A percentile compares a stretch with the other conserved stretches of the same genome.
Evolutionary conservation across 2,329 filamentous ascomycete species (phyloP).

Genomic region (Aspergillus ochraceoroseus): DNA sequence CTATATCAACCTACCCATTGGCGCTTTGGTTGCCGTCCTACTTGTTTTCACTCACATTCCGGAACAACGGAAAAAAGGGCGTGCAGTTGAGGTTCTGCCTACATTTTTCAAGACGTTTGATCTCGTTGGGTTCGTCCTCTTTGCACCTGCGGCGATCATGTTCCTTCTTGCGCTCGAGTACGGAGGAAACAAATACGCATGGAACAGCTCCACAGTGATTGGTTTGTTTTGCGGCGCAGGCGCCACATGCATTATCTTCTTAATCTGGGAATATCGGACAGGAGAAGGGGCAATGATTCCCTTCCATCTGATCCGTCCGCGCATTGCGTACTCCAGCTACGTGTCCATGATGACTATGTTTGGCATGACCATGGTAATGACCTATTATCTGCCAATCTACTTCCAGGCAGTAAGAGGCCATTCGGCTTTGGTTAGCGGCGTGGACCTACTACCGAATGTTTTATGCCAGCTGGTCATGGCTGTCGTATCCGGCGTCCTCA

Average conservation of each 20-base stretch:
- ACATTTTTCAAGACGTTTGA: slow-evolving; percentile 41
- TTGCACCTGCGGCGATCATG: slow-evolving; percentile 51
- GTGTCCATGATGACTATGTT: neutral
- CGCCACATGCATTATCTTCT: slow-evolving; percentile 1
- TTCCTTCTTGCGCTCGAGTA: slow-evolving; percentile 55
- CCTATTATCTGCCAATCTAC: slow-evolving; percentile 17
- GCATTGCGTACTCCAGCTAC: neutral
- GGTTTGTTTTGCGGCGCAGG: slow-evolving; percentile 35
- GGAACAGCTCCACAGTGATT: slow-evolving; percentile 41
- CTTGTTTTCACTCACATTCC: slow-evolving; percentile 21
- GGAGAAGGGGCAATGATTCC: slow-evolving; percentile 7
- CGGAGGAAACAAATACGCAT: slow-evolving; percentile 51
- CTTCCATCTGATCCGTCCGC: neutral
- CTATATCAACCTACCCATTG: slow-evolving; percentile 52
- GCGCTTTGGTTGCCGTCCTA: slow-evolving; percentile 16
- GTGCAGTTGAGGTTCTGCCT: slow-evolving; percentile 4
- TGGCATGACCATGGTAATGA: slow-evolving; percentile 6
- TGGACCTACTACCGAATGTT: slow-evolving; percentile 26
- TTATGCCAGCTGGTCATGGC: slow-evolving; percentile 34
- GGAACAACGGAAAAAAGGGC: neutral
- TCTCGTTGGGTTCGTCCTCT: slow-evolving; percentile 45
- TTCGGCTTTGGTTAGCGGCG: slow-evolving; percentile 25
- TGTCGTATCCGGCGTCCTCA: slow-evolving; percentile 31
- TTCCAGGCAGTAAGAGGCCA: slow-evolving; percentile 38
- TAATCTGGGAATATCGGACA: neutral